Evolutionary conservation across 495 filamentous ascomycete genomes (phyloP).

Genomic region (Xylaria acuta): DNA sequence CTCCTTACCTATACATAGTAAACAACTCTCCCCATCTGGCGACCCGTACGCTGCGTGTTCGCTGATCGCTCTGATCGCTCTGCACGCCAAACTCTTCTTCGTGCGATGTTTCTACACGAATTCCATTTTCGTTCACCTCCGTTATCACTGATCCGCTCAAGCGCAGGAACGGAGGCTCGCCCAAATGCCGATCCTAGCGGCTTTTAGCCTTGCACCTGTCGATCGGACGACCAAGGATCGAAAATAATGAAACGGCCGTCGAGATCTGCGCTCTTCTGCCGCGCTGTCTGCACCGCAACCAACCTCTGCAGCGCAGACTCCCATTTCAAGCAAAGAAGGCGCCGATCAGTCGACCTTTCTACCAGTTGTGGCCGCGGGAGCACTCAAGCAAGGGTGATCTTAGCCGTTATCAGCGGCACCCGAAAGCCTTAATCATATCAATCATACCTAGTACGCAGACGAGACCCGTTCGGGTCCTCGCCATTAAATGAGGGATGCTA

Average conservation of each 20-base stretch:
- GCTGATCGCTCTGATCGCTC: background rate
- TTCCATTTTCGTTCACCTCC: constrained; percentile 16
- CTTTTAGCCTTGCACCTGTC: constrained; percentile 28
- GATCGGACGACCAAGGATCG: constrained; percentile 16
- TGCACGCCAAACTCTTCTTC: background rate
- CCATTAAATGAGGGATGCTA: background rate
- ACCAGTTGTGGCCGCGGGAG: background rate
- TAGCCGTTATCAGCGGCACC: constrained; percentile 22
- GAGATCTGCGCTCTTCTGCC: constrained; percentile 7
- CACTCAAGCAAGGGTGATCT: constrained; percentile 17
- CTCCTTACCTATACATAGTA: too few relatives aligned
- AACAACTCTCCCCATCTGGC: background rate
- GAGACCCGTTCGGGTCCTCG: constrained; percentile 2
- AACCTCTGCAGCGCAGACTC: constrained; percentile 9
- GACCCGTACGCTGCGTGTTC: background rate
- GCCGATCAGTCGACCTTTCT: constrained; percentile 10
- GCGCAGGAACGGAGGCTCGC: constrained; percentile 9
- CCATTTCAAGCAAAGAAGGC: constrained; percentile 3
- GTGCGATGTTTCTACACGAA: background rate
- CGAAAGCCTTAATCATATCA: background rate
- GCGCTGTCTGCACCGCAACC: constrained; percentile 10
- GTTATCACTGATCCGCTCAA: constrained; percentile 6
- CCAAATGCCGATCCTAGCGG: constrained; percentile 24
- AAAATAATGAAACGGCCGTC: constrained; percentile 15
- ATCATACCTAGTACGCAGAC: background rate